Evolutionary conservation across 2,329 filamentous ascomycete genomes (phyloP), one percentile per base, ranked within the genome.

Genomic region (Paradendryphiella salina): DNA sequence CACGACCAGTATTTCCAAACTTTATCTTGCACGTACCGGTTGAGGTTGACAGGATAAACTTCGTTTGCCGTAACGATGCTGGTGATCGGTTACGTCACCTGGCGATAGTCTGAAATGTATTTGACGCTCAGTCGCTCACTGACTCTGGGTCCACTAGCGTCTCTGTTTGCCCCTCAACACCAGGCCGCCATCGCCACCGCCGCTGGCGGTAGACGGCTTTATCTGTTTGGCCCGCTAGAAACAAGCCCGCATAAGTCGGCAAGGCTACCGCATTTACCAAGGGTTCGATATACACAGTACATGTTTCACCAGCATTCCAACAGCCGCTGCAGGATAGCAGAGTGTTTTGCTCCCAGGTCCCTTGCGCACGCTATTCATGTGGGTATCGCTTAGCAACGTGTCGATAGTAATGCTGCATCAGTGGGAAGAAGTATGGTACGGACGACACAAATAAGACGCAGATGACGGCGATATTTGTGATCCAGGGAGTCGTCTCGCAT

Each of bases 101-200:
- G 20, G 18, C 31, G 39, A 17, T 28, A 35, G 40, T 26, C 5
- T 20, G 18, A 29, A 14, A 17, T 4, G 11, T 17, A 31, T 23
- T 20, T 13, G 20, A 41, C 23, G 37, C 37, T 39, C 21, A 26
- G 35, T 28, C 36, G 26, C 15, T 26, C 26, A 44, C 32, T 44
- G 32, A 28, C 44, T 33, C 28, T 26, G 40, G 18, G 14, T 9
- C 23, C 20, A 10, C 14, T 46, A 50, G 42, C 34, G 14, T 45
- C 5, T 7, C 35, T 18, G 17, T 28, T 40, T 39, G 52, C 60
- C 62, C 61, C 63, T 67, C 64, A 68, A 68, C 65, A 69, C 65
- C 65, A 67, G 55, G 53, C 63, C 49, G 54, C 52, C 45, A 62
- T 65, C 47, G 62, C 61, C 64, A 66, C 63, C 26, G 33, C 41